A percentile compares a stretch with the other conserved stretches of the same genome.
Evolutionary conservation across 2,329 filamentous ascomycete species (phyloP).

Genomic region (Alternaria brassicicola): DNA sequence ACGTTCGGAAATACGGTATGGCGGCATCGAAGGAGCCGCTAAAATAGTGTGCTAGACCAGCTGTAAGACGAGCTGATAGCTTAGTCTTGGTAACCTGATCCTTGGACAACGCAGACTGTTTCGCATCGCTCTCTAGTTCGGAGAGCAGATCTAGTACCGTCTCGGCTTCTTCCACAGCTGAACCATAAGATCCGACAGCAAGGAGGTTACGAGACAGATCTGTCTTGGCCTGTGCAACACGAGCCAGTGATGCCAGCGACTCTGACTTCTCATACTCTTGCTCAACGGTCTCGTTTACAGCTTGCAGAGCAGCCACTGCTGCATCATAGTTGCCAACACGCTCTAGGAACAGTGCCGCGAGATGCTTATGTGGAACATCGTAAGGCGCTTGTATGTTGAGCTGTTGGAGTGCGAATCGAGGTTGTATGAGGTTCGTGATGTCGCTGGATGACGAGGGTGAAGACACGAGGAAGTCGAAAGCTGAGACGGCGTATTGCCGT

Average conservation of each 20-base stretch:
- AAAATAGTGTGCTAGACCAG: slow-evolving; percentile 83
- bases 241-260: slow-evolving; percentile 72
- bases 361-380: slow-evolving; percentile 75
- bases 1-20: slow-evolving; percentile 78
- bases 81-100: slow-evolving; percentile 73
- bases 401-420: slow-evolving; percentile 87
- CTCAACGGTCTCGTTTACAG: slow-evolving; percentile 74
- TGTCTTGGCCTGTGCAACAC: slow-evolving; percentile 81
- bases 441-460: slow-evolving; percentile 59
- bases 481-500: slow-evolving; percentile 77
- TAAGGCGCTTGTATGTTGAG: slow-evolving; percentile 72
- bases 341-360: slow-evolving; percentile 81
- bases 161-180: slow-evolving; percentile 80
- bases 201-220: slow-evolving; percentile 87
- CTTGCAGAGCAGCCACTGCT: slow-evolving; percentile 68
- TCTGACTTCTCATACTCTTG: slow-evolving; percentile 84
- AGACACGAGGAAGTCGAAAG: slow-evolving; percentile 80
- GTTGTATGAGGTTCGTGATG: slow-evolving; percentile 73
- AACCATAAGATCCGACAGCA: slow-evolving; percentile 66
- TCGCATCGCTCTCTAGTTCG: slow-evolving; percentile 63
- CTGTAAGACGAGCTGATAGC: slow-evolving; percentile 83
- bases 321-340: slow-evolving; percentile 71
- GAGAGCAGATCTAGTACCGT: slow-evolving; percentile 78
- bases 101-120: slow-evolving; percentile 60
- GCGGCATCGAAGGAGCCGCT: slow-evolving; percentile 68